phyloP scores from a whole-genome alignment of 129 eudicot species.

The Pseudognaphalium luteoalbum region DNA sequence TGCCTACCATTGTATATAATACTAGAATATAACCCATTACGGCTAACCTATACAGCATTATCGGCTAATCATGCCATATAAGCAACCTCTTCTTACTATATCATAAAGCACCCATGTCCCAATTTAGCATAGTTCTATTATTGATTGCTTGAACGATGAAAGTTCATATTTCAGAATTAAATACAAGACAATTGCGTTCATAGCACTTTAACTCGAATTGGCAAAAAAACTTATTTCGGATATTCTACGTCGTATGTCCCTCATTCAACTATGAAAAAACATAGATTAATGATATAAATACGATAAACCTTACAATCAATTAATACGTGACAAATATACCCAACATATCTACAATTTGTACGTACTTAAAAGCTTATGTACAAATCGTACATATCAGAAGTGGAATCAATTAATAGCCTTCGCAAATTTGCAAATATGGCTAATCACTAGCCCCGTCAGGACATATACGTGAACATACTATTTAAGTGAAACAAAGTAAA shows the following conservation, averaged over 20 bases:
- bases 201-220: neutral
- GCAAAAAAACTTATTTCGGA: neutral
- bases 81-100: neutral
- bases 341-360: neutral
- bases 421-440: neutral
- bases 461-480: neutral
- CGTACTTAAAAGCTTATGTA: neutral
- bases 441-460: neutral
- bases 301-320: neutral
- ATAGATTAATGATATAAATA: neutral
- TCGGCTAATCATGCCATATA: too few species aligned
- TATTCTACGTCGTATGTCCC: neutral
- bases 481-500: neutral
- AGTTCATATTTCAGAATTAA: neutral
- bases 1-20: too few species aligned
- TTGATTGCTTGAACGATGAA: neutral
- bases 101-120: neutral
- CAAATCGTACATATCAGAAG: neutral
- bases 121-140: neutral
- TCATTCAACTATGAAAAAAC: neutral
- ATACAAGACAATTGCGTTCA: neutral
- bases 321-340: neutral
- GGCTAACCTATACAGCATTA: too few species aligned
- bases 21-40: too few species aligned
- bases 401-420: neutral